These are phyloP conservation scores for Gnomoniopsis sp. DNA, from an alignment of 2,329 filamentous ascomycete species.

Conservation along the genomic window DNA sequence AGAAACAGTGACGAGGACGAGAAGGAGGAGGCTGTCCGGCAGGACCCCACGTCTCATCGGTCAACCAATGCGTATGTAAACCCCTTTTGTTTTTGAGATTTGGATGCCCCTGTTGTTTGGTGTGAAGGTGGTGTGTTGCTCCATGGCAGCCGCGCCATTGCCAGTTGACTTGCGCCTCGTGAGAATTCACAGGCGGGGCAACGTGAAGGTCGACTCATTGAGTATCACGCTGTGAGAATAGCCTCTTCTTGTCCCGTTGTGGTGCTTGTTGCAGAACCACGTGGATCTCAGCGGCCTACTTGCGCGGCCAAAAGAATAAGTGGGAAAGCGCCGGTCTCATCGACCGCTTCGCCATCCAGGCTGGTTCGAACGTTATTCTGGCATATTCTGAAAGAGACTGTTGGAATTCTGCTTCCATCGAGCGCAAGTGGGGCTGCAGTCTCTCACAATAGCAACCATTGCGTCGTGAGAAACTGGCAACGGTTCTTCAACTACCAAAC, in stretches of 20 bases:
- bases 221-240: background rate
- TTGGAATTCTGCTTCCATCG: no score
- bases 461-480: no score
- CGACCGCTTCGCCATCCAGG: background rate
- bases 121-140: background rate
- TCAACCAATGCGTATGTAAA: conserved; percentile 74
- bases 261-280: background rate
- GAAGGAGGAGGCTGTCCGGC: conserved; percentile 70
- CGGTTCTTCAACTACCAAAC: background rate
- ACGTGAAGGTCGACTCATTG: no score
- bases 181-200: no score
- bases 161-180: background rate
- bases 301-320: no score
- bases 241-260: background rate
- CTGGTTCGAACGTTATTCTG: no score
- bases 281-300: background rate
- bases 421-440: no score
- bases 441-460: no score
- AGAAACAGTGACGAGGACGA: conserved; percentile 91
- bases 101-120: background rate
- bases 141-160: no score
- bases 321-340: no score
- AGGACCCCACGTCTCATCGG: conserved; percentile 68
- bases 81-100: conserved; percentile 7
- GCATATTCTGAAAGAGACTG: background rate